Base-by-base conservation (phyloP, 192 early-diverging fungal species). In the Rhizoclosmatium sp. region DNA sequence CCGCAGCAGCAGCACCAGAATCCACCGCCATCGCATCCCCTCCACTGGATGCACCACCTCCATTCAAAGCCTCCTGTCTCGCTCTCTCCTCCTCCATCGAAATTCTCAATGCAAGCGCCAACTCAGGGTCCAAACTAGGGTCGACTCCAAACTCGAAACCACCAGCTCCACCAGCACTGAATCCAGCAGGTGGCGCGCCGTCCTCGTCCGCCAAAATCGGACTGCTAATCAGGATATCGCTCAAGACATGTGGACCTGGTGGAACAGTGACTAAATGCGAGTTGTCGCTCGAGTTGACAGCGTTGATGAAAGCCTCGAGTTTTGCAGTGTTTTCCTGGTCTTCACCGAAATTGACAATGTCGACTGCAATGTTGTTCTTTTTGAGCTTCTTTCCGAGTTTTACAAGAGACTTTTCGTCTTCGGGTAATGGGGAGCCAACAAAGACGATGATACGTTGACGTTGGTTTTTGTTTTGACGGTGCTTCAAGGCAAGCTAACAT, bases 311-410 rank as follows among this genome's bases (percentile, higher is more conserved):
- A 3, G 95, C 95, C 41, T 95, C 91, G 47, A 99, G 86, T 85
- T 96, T 97, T 44, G 92, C 76, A 44, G 94, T 94, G 78, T 99
- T 99, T 65, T 92, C 90, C 2, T 86, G 80, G 68, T 95, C 93
- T 84, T 98, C 95, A 71, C 97, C 97, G 91, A 99, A 99, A 82
- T 95, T 97, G 59, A 99, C 81, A 7, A 99, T 86, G 79, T 99
- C 97, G 12, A 99, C 92, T 7, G 95, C 95, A 51, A 99, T 91
- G 76, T 94, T 96, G 87, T 99, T 99, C 91, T 99, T 99, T 84
- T 98, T 98, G 71, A 97, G 90, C 81, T 97, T 97, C 88, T 98
- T 98, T 73, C 92, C 97, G 62, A 99, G 82, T 81, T 90, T 92
- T 44, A 96, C 92, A 45, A 99, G 82, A 3, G 85, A 64, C 46